phyloP scores from a whole-genome alignment of 192 early-diverging fungal genomes.

The Coemansia sp. region DNA sequence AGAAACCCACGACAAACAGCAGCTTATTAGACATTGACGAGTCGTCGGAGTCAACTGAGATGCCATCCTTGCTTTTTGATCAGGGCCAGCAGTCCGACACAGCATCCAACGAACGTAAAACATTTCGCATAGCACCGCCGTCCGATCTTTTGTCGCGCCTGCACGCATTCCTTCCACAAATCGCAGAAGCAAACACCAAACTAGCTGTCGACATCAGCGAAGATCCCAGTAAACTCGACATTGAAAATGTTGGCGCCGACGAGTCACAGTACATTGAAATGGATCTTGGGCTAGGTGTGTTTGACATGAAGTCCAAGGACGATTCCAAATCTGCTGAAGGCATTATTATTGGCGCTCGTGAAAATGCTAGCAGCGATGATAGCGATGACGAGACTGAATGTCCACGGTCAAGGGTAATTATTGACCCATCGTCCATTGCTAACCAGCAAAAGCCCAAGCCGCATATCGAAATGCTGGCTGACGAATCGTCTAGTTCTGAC shows the following conservation, averaged over 20 bases:
- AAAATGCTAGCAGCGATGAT: neutral
- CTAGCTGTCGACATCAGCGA: slow-evolving; percentile 27
- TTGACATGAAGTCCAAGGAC: slow-evolving; percentile 50
- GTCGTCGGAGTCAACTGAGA: neutral
- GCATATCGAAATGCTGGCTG: slow-evolving; percentile 13
- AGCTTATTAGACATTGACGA: slow-evolving; percentile 23
- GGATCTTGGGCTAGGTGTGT: slow-evolving; percentile 48
- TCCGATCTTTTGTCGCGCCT: slow-evolving; percentile 43
- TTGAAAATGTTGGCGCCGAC: slow-evolving; percentile 42
- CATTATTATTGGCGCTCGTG: slow-evolving; percentile 21
- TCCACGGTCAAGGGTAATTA: neutral
- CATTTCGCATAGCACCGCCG: slow-evolving; percentile 45
- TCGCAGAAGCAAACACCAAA: slow-evolving; percentile 46
- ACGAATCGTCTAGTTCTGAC: neutral
- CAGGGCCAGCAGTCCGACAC: neutral
- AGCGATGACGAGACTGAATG: neutral
- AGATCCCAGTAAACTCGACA: slow-evolving; percentile 38
- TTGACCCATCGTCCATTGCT: slow-evolving; percentile 21
- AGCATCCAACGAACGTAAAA: slow-evolving; percentile 14
- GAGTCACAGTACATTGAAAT: slow-evolving; percentile 49
- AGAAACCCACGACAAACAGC: slow-evolving; percentile 3
- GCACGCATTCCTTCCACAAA: slow-evolving; percentile 46
- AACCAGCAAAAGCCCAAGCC: slow-evolving; percentile 17
- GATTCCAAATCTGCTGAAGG: slow-evolving; percentile 4
- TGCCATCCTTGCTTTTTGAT: slow-evolving; percentile 1